Percentiles rank a stretch among this genome's conserved stretches.
Conservation (phyloP, 768 basidiomycete species). For the Pisolithus tinctorius region DNA sequence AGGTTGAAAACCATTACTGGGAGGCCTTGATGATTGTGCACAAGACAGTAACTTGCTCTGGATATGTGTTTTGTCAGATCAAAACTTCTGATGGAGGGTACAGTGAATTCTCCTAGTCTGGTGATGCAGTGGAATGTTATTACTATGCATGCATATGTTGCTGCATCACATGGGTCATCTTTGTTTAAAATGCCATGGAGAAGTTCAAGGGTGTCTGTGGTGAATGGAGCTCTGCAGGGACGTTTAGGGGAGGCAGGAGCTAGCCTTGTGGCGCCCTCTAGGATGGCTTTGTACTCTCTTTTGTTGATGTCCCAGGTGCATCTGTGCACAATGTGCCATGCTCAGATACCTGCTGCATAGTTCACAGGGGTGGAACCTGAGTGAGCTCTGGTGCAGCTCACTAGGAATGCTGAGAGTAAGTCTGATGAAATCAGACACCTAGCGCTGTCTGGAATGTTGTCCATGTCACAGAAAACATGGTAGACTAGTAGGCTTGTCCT, state of each 20-base stretch:
- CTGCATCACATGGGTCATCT: constrained; percentile 24
- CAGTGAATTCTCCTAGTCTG: too few species aligned
- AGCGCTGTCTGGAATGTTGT: constrained; percentile 24
- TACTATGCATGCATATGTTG: constrained; percentile 28
- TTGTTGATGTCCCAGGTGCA: background rate
- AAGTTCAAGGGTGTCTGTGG: too few species aligned
- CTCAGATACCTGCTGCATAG: constrained; percentile 32
- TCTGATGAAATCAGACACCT: constrained; percentile 22
- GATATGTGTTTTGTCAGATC: background rate
- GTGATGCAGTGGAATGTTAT: too few species aligned
- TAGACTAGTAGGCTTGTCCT: constrained; percentile 32
- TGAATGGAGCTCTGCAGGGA: too few species aligned
- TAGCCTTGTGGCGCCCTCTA: background rate
- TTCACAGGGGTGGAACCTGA: constrained; percentile 28
- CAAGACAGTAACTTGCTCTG: background rate
- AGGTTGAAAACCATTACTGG: too few species aligned
- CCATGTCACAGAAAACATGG: constrained; percentile 36
- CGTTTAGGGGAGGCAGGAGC: too few species aligned
- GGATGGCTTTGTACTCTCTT: background rate
- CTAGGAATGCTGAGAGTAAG: constrained; percentile 26
- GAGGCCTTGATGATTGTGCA: too few species aligned
- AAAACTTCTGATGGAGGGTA: background rate
- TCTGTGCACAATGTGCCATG: constrained; percentile 41
- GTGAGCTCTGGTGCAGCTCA: constrained; percentile 26
- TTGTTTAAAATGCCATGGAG: too few species aligned